phyloP scores from a whole-genome alignment of 2,329 filamentous ascomycete species.

The Penicillium capsulatum region DNA sequence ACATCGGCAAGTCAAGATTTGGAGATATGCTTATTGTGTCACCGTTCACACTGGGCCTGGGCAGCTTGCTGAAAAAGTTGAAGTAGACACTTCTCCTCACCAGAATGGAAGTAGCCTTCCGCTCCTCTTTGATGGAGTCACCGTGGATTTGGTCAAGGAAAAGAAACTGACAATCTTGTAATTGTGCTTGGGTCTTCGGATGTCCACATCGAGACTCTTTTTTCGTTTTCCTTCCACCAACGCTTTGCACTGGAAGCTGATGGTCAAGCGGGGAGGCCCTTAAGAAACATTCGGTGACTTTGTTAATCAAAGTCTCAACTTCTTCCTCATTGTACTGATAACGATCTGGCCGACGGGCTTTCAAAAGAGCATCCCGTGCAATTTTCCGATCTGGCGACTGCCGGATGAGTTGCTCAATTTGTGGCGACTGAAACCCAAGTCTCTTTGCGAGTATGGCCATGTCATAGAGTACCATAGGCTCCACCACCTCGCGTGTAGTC shows the following conservation, averaged over 20 bases:
- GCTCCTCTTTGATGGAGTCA: slow-evolving; percentile 1
- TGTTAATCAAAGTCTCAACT: slow-evolving; percentile 7
- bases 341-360: slow-evolving; percentile 6
- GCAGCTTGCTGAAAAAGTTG: slow-evolving; percentile 19
- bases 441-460: slow-evolving; percentile 10
- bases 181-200: slow-evolving; percentile 10
- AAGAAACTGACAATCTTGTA: slow-evolving; percentile 18
- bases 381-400: slow-evolving; percentile 12
- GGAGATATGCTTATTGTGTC: not conserved
- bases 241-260: slow-evolving; percentile 3
- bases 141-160: slow-evolving; percentile 21
- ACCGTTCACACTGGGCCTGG: slow-evolving; percentile 5
- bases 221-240: slow-evolving; percentile 10
- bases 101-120: slow-evolving; percentile 15
- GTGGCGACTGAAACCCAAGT: slow-evolving; percentile 9
- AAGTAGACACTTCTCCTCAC: slow-evolving; percentile 22
- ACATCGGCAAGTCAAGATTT: slow-evolving; percentile 6
- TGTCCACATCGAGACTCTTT: slow-evolving; percentile 13
- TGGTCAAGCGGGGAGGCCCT: slow-evolving; percentile 8
- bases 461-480: slow-evolving; percentile 8
- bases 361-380: slow-evolving; percentile 11
- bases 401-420: slow-evolving; percentile 9
- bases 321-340: slow-evolving; percentile 12
- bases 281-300: slow-evolving; percentile 10
- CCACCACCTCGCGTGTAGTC: slow-evolving; percentile 3